These are phyloP conservation scores for Solanum dulcamara DNA, from an alignment of 257 asterid species.

Conservation along the genomic window DNA sequence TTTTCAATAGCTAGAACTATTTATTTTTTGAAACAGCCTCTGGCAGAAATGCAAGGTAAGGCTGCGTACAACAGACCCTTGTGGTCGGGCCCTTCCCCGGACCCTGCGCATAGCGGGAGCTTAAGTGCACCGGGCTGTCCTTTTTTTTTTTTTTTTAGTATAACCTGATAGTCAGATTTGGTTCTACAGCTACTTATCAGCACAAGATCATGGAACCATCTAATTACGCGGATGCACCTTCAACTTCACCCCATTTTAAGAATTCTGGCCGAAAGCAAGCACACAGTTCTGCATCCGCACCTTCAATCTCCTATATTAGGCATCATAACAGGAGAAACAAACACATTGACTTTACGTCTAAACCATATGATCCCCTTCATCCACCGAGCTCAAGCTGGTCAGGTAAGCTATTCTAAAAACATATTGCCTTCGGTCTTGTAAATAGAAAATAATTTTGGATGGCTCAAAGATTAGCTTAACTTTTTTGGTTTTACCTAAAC, in stretches of 20 bases:
- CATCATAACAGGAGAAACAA: constrained; percentile 25
- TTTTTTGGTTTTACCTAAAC: neutral
- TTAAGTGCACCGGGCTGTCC: too few relatives aligned
- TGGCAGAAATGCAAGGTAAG: too few relatives aligned
- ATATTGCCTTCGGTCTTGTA: neutral
- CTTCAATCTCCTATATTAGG: constrained; percentile 13
- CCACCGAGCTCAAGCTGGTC: constrained; percentile 10
- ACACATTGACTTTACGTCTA: constrained; percentile 25
- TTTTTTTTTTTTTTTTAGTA: too few relatives aligned
- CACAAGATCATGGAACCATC: constrained; percentile 6
- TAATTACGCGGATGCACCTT: constrained; percentile 19
- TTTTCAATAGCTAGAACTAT: neutral
- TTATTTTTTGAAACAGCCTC: neutral
- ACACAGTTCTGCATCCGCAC: constrained; percentile 18
- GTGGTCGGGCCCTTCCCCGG: too few relatives aligned
- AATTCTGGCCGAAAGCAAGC: constrained; percentile 15
- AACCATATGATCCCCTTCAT: constrained; percentile 20
- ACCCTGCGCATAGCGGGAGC: too few relatives aligned
- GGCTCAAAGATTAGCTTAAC: neutral
- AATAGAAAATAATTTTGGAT: neutral
- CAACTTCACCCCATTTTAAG: constrained; percentile 8
- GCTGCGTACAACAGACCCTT: too few relatives aligned
- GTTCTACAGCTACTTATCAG: constrained; percentile 22
- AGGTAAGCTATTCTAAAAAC: constrained; percentile 21
- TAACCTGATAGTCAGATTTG: neutral